Base-by-base conservation (phyloP, 2,329 filamentous ascomycete genomes). In the Helicocarpus griseus region DNA sequence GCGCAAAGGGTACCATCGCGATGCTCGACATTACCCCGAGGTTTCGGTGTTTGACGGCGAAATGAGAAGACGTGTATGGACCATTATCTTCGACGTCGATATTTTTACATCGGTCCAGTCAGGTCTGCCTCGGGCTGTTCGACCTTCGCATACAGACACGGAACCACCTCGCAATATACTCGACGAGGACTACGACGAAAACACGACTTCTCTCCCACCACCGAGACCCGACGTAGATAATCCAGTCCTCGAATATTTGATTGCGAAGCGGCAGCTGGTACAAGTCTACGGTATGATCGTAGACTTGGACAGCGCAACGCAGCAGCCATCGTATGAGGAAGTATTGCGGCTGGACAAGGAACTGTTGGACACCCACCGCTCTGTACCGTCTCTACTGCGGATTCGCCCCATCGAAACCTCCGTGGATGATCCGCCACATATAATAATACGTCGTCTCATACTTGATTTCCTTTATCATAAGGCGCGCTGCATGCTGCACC, bases 401-500 rank as follows among this genome's bases (percentile, higher is more conserved):
- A 13, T 31, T n/a, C 24, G 31, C 14, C 24, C 26, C 7, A 50
- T 38, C 14, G 24, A 39, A 39, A 1, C 35, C 17, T 26, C 35
- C 14, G 52, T 79, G 19, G 71, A 70, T 2, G 76, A 80, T 47
- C 62, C 73, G 1, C 67, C 76, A 1, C 68, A 74, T n/a, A 57
- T 77, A 7, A 71, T 81, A 29, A 75, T 80, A 65, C 69, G 71
- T 22, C 69, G 75, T 4, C 71, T 78, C 54, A 77, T 74, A 38
- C 48, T 50, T 28, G 48, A 50, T 29, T 31, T 50, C 13, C n/a
- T 50, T 11, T 95, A 89, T 63, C 82, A 93, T 56, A 95, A 95
- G 69, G 86, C 89, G 19, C 78, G 94, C 58, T 93, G 88, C 60
- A 79, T 95, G 22, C 78, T 98, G 36, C 93, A 98, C 66, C 80